A percentile compares a stretch with the other conserved stretches of the same genome.
phyloP scores from a whole-genome alignment of 345 rosid species.

The Corchorus capsularis region DNA sequence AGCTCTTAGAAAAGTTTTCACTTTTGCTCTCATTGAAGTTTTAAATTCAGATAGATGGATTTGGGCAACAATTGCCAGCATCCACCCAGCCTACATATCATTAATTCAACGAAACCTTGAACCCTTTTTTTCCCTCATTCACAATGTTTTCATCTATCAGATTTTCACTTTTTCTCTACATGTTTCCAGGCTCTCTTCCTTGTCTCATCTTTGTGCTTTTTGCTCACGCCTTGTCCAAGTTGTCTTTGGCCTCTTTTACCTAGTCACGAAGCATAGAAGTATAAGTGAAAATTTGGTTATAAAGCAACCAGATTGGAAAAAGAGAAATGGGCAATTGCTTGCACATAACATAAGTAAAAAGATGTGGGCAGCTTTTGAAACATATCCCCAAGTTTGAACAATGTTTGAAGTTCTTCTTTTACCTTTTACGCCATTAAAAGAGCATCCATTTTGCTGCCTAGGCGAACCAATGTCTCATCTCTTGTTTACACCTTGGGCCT shows the following conservation, averaged over 20 bases:
- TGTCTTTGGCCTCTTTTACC: neutral
- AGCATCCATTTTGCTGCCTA: slow-evolving; percentile 25
- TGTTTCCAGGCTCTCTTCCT: neutral
- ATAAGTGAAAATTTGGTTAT: neutral
- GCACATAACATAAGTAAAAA: slow-evolving; percentile 1
- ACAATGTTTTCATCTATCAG: neutral
- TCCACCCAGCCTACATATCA: neutral
- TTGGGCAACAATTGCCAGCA: neutral
- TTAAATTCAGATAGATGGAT: neutral
- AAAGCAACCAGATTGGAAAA: neutral
- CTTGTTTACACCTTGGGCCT: neutral
- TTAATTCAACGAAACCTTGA: neutral
- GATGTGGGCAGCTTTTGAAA: slow-evolving; percentile 11
- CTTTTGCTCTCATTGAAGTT: neutral
- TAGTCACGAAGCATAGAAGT: neutral
- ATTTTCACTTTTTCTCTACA: neutral
- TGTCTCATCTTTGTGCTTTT: neutral
- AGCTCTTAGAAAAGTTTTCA: neutral
- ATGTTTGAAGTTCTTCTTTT: neutral
- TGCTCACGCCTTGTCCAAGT: neutral
- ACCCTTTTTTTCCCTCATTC: neutral
- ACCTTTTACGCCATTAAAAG: neutral
- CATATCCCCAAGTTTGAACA: slow-evolving; percentile 14
- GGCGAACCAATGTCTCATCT: slow-evolving; percentile 1
- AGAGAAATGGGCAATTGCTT: neutral